These are phyloP conservation scores for Panicum virgatum DNA, from an alignment of 202 grass and related monocot genomes.

Conservation along the genomic window DNA sequence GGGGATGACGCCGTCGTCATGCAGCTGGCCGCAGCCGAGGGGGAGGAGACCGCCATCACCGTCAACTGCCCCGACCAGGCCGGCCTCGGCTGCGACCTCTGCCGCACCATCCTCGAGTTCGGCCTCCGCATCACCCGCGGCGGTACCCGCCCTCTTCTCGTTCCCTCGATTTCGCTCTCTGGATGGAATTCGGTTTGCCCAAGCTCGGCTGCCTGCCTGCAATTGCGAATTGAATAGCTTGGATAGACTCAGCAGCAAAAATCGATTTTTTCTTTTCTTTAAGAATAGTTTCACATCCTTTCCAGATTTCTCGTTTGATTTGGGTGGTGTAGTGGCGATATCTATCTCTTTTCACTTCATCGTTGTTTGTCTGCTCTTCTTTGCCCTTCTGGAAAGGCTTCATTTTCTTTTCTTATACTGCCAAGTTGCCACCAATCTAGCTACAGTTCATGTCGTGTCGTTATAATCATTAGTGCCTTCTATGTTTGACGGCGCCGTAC, in stretches of 20 bases:
- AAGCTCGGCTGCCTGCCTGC: neutral
- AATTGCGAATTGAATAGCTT: neutral
- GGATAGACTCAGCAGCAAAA: neutral
- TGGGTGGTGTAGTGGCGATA: neutral
- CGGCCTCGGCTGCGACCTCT: slow-evolving; percentile 89
- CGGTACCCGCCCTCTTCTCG: too few relatives aligned
- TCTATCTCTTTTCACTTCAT: neutral
- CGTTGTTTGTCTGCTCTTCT: neutral
- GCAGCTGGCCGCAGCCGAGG: slow-evolving; percentile 43
- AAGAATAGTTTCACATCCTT: neutral
- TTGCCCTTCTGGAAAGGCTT: neutral
- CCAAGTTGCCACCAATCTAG: slow-evolving; percentile 9
- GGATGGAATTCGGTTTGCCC: neutral
- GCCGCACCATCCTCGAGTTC: slow-evolving; percentile 91
- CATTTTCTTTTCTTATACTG: slow-evolving; percentile 1
- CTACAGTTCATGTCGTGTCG: slow-evolving; percentile 19
- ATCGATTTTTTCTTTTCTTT: neutral
- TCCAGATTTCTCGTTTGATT: neutral
- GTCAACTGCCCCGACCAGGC: slow-evolving; percentile 92
- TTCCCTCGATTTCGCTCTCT: neutral
- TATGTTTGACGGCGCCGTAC: slow-evolving; percentile 6
- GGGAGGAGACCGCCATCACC: slow-evolving; percentile 72
- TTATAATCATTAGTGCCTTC: slow-evolving; percentile 18
- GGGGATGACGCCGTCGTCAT: slow-evolving; percentile 82
- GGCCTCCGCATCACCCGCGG: slow-evolving; percentile 87